Evolutionary conservation across 179 eudicot genomes (phyloP).

Genomic region (Carnegiea gigantea): DNA sequence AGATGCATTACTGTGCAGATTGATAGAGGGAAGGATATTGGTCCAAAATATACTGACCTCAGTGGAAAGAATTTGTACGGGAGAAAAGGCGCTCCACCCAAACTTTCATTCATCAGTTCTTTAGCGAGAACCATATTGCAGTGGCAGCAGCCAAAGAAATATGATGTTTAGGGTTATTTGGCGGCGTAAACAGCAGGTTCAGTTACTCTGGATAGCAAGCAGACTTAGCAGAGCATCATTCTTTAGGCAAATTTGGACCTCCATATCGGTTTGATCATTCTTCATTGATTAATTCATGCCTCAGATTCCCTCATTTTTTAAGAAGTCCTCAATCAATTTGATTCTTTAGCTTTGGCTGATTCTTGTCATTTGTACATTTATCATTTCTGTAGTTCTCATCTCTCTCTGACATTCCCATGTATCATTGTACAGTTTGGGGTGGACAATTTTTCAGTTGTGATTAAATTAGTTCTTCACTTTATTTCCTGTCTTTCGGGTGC

Average conservation of each 20-base stretch:
- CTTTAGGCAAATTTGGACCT: slow-evolving; percentile 19
- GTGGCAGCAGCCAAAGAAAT: slow-evolving; percentile 93
- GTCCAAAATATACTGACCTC: slow-evolving; percentile 85
- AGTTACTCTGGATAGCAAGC: slow-evolving; percentile 25
- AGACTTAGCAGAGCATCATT: slow-evolving; percentile 19
- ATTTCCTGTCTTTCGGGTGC: neutral
- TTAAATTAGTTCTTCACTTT: neutral
- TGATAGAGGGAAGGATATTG: slow-evolving; percentile 81
- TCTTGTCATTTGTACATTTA: slow-evolving; percentile 27
- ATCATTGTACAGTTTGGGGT: slow-evolving; percentile 27
- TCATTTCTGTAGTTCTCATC: slow-evolving; percentile 15
- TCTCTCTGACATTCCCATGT: slow-evolving; percentile 4
- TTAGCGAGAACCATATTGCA: slow-evolving; percentile 66
- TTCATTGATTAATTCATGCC: slow-evolving; percentile 40
- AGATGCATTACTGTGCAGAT: slow-evolving; percentile 47
- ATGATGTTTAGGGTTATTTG: slow-evolving; percentile 53
- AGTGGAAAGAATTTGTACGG: slow-evolving; percentile 87
- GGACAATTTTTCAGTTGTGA: slow-evolving; percentile 10
- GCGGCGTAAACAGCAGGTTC: neutral
- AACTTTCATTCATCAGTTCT: slow-evolving; percentile 54
- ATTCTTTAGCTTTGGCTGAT: slow-evolving; percentile 31
- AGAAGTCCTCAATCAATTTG: slow-evolving; percentile 29
- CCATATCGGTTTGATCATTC: slow-evolving; percentile 27
- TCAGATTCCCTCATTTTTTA: slow-evolving; percentile 25
- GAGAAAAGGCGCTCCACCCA: slow-evolving; percentile 57